Base-by-base conservation (phyloP, 805 yeast species). In the Torulaspora gathmanii region DNA sequence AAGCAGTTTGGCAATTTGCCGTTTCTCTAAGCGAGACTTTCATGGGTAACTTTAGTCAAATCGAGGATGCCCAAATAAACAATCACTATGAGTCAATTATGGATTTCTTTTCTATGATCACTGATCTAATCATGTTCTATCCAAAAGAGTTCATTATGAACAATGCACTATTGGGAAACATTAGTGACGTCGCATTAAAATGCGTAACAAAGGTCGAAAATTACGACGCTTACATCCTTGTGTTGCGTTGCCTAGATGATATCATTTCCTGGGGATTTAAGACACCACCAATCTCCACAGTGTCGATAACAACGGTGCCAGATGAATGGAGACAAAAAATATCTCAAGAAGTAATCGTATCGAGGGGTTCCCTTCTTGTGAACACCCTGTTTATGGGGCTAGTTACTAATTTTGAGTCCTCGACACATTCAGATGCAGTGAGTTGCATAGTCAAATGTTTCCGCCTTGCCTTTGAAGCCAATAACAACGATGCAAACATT, bases 241-340 rank as follows among this genome's bases (percentile, higher is more conserved):
- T 83, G 15, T 68, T 90, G 46, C 89, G 87, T 58, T 88, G 79
- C 62, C 65, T 90, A 54, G 82, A 86, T 52, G 99, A 93, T 62
- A 71, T 88, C 28, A 66, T 86, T 17, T 78, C 89, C 5, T 90
- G 95, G 91, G 96, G 95, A 1, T 78, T 83, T 52, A 82, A 76
- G 22, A 70, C 77, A 8, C 89, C 96, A 2, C 96, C 96, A 4
- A 74, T 86, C 15, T 83, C 95, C 6, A 74, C 83, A 33, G 73
- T 77, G 43, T 73, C 63, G 7, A 43, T 63, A n/a, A 77, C 73
- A 16, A 68, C 67, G 16, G 77, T 80, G 34, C 82, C 84, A 9
- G 72, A 70, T n/a, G 71, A 70, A 33, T 75, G 85, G 51, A 75
- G 77, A 46, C 58, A 64, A 19, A 72, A 73, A 36, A 70, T 83